These are phyloP conservation scores for Cystobasidium slooffiae DNA, from an alignment of 1,284 basidiomycete genomes.

Conservation along the genomic window DNA sequence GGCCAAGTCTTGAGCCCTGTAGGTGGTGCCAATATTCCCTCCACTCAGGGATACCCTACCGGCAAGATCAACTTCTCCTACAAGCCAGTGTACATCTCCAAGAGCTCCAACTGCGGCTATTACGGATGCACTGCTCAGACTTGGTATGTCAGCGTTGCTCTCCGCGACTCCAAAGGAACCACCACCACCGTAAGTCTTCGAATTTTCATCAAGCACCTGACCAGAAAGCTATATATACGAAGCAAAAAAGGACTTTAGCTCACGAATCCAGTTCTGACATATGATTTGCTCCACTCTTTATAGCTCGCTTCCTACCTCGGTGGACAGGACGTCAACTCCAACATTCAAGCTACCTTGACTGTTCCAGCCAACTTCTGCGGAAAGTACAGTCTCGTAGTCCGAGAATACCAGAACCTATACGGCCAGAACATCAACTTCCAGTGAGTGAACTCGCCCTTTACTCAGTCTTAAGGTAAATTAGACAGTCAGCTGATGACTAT, in stretches of 20 bases:
- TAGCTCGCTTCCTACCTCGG: slow-evolving; percentile 21
- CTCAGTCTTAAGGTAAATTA: neutral
- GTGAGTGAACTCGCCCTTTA: neutral
- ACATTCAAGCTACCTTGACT: slow-evolving; percentile 14
- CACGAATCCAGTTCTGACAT: neutral
- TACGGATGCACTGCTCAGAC: slow-evolving; percentile 28
- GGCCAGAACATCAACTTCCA: slow-evolving; percentile 18
- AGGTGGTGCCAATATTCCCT: slow-evolving; percentile 19
- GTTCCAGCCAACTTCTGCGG: slow-evolving; percentile 31
- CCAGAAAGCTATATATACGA: neutral
- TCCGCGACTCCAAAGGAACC: slow-evolving; percentile 9
- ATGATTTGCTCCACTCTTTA: too few species aligned
- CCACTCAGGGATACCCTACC: slow-evolving; percentile 31
- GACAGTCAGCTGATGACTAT: neutral
- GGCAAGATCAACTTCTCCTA: slow-evolving; percentile 32
- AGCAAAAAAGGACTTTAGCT: neutral
- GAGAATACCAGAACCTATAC: slow-evolving; percentile 29
- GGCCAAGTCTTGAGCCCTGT: slow-evolving; percentile 14
- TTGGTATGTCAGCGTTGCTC: slow-evolving; percentile 35
- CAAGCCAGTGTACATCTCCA: slow-evolving; percentile 30
- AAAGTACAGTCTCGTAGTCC: slow-evolving; percentile 14
- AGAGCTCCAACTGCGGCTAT: slow-evolving; percentile 20
- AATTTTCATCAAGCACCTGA: neutral
- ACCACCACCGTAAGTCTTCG: slow-evolving; percentile 7
- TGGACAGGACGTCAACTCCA: neutral